phyloP scores from a whole-genome alignment of 805 yeast genomes.

The Wickerhamomyces canadensis region DNA sequence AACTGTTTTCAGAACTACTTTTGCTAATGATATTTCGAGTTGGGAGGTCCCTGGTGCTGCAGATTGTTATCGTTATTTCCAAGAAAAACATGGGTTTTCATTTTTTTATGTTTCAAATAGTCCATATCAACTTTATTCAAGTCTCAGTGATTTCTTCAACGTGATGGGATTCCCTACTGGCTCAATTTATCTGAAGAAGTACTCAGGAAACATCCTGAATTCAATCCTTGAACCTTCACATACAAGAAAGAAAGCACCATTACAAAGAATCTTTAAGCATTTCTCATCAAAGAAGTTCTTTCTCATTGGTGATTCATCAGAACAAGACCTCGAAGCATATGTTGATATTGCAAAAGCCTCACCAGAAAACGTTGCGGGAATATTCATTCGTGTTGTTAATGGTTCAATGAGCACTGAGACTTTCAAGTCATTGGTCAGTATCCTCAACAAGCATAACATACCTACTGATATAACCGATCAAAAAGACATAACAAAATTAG shows the following conservation, averaged over 20 bases:
- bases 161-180: slow-evolving; percentile 64
- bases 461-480: slow-evolving; percentile 21
- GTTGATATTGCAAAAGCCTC: slow-evolving; percentile 54
- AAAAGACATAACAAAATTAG: not conserved
- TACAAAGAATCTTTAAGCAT: slow-evolving; percentile 59
- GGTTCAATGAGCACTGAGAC: slow-evolving; percentile 54
- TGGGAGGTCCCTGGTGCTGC: slow-evolving; percentile 74
- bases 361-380: slow-evolving; percentile 65
- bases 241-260: slow-evolving; percentile 66
- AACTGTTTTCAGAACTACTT: slow-evolving; percentile 71
- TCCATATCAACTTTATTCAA: slow-evolving; percentile 77
- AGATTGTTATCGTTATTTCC: slow-evolving; percentile 59
- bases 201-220: slow-evolving; percentile 72
- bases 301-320: slow-evolving; percentile 93
- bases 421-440: slow-evolving; percentile 20
- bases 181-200: slow-evolving; percentile 82
- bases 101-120: slow-evolving; percentile 94
- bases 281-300: slow-evolving; percentile 76
- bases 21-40: slow-evolving; percentile 57
- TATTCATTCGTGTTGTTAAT: slow-evolving; percentile 74
- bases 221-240: slow-evolving; percentile 85
- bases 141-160: slow-evolving; percentile 44
- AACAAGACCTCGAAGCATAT: slow-evolving; percentile 90
- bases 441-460: slow-evolving; percentile 20
- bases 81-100: slow-evolving; percentile 37